phyloP scores from a whole-genome alignment of 768 basidiomycete genomes.

The Sporobolomyces pararoseus region DNA sequence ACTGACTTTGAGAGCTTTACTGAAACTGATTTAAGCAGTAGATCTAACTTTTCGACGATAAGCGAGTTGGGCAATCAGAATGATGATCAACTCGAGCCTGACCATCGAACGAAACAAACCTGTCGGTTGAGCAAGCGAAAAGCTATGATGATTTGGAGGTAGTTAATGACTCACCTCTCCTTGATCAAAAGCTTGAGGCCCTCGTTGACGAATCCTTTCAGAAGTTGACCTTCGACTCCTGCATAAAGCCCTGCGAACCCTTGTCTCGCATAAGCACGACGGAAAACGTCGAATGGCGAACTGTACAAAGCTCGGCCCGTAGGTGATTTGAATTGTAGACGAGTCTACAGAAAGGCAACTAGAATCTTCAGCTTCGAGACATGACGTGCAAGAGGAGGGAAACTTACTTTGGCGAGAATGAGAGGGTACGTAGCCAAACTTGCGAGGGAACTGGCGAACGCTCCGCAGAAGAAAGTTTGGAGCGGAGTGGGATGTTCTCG shows the following conservation, averaged over 20 bases:
- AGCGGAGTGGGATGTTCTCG: constrained; percentile 50
- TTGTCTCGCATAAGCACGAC: constrained; percentile 34
- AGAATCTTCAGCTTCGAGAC: too few species aligned
- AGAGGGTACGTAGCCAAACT: constrained; percentile 58
- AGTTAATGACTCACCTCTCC: too few species aligned
- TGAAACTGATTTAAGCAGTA: too few species aligned
- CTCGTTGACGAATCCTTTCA: constrained; percentile 59
- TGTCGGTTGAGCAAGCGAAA: too few species aligned
- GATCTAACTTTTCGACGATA: neutral
- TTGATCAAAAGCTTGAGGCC: constrained; percentile 62
- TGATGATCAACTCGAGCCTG: constrained; percentile 7
- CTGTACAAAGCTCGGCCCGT: constrained; percentile 39
- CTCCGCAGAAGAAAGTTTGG: constrained; percentile 60
- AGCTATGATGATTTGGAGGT: too few species aligned
- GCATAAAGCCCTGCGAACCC: constrained; percentile 51
- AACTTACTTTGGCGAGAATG: constrained; percentile 56
- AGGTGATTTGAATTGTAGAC: constrained; percentile 44
- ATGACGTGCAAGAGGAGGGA: too few species aligned
- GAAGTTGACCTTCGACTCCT: constrained; percentile 34
- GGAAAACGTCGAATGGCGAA: constrained; percentile 41
- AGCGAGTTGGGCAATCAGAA: constrained; percentile 7
- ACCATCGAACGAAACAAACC: neutral
- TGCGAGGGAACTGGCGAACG: constrained; percentile 58
- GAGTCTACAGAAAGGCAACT: too few species aligned
- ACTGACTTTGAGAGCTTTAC: too few species aligned